phyloP scores from a whole-genome alignment of 495 filamentous ascomycete genomes.

The Saxophila tyrrhenica region DNA sequence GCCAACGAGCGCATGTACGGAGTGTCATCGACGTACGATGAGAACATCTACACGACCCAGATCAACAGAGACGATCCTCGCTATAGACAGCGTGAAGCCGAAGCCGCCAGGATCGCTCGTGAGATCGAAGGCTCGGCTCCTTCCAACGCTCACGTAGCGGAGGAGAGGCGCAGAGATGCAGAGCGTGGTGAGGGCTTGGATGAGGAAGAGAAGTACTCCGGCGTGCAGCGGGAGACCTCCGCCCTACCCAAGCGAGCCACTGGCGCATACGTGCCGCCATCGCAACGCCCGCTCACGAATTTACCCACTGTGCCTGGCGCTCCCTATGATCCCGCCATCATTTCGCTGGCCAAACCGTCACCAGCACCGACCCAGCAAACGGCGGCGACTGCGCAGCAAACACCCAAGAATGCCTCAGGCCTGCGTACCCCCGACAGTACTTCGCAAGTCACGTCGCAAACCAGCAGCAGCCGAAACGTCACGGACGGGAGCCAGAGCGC shows the following conservation, averaged over 20 bases:
- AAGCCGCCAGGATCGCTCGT: conserved; percentile 71
- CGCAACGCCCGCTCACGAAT: conserved; percentile 63
- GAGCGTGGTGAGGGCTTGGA: conserved; percentile 60
- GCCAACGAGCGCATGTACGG: conserved; percentile 81
- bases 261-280: conserved; percentile 74
- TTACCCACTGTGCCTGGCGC: conserved; percentile 60
- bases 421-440: not conserved
- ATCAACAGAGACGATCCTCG: conserved; percentile 73
- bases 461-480: not conserved
- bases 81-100: conserved; percentile 63
- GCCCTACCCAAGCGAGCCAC: conserved; percentile 52
- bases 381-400: conserved; percentile 3
- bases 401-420: no score
- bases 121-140: conserved; percentile 69
- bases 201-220: conserved; percentile 91
- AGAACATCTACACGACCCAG: conserved; percentile 84
- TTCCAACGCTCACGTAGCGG: conserved; percentile 68
- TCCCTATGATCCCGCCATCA: conserved; percentile 71
- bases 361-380: not conserved
- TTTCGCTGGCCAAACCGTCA: conserved; percentile 48
- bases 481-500: not conserved
- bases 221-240: conserved; percentile 72
- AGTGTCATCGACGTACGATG: conserved; percentile 75
- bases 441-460: not conserved
- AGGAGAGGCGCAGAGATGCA: conserved; percentile 42